Percentiles rank a stretch among this genome's conserved stretches.
Conservation (phyloP, 164 flowering plant species). For the Dillenia turbinata region DNA sequence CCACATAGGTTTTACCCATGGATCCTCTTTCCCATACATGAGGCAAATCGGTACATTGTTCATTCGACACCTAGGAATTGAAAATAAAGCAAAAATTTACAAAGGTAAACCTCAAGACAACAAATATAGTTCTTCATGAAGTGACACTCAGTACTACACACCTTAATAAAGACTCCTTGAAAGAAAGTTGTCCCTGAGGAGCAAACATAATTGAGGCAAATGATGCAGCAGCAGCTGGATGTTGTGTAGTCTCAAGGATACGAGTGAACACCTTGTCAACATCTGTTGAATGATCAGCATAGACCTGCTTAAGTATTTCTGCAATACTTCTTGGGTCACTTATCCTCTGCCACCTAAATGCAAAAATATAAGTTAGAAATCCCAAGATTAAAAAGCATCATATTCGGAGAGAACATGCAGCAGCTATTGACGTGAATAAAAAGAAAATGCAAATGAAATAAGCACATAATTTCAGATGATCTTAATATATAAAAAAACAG, state of each 20-base stretch:
- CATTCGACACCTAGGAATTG: constrained; percentile 48
- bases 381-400: neutral
- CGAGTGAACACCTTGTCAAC: constrained; percentile 78
- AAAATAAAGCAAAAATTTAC: neutral
- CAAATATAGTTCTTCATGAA: neutral
- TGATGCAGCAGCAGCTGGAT: constrained; percentile 99
- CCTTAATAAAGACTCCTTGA: constrained; percentile 69
- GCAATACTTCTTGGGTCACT: constrained; percentile 83
- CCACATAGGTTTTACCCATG: constrained; percentile 93
- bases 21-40: constrained; percentile 96
- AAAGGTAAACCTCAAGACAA: neutral
- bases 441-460: neutral
- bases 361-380: neutral
- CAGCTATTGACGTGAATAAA: neutral
- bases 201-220: constrained; percentile 96
- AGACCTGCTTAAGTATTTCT: constrained; percentile 78
- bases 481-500: neutral
- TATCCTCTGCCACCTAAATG: constrained; percentile 82
- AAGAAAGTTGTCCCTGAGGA: constrained; percentile 75
- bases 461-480: too few relatives aligned
- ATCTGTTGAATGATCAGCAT: constrained; percentile 81
- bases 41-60: constrained; percentile 71
- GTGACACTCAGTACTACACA: constrained; percentile 13
- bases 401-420: neutral
- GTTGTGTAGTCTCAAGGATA: constrained; percentile 68